A percentile compares a stretch with the other conserved stretches of the same genome.
Evolutionary conservation across 257 asterid genomes (phyloP).

Genomic region (Hygrophila difformis): DNA sequence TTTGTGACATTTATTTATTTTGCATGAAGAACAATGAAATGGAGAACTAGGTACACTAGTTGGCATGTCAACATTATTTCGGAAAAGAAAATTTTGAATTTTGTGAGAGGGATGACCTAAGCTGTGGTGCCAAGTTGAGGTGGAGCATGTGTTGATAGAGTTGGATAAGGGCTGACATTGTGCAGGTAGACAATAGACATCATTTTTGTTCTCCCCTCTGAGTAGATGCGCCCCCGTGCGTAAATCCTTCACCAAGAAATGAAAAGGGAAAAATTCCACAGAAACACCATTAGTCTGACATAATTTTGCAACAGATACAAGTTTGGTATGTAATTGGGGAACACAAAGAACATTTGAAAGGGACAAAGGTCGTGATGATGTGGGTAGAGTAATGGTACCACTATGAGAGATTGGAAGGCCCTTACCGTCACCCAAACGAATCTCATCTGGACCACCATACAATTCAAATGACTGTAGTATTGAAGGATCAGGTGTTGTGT

Average conservation of each 20-base stretch:
- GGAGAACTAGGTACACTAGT: too few species aligned
- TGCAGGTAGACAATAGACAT: background rate
- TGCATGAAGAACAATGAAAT: too few species aligned
- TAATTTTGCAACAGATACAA: background rate
- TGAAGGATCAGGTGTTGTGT: background rate
- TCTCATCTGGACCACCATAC: constrained; percentile 5
- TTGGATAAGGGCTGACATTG: background rate
- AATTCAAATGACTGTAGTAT: background rate
- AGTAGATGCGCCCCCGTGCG: background rate
- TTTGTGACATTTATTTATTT: too few species aligned
- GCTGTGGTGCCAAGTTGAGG: too few species aligned
- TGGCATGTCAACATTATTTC: too few species aligned
- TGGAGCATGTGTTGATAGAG: too few species aligned
- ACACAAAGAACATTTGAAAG: constrained; percentile 2
- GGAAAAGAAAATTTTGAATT: too few species aligned
- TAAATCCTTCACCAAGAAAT: background rate
- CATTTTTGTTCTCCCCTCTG: background rate
- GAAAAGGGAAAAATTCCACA: background rate
- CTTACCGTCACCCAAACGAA: constrained; percentile 1
- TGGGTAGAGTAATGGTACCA: background rate
- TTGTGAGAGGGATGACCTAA: too few species aligned
- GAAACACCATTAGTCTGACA: background rate
- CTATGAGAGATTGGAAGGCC: constrained; percentile 1
- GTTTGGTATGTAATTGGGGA: background rate
- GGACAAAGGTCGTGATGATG: background rate